phyloP scores from a whole-genome alignment of 2,329 filamentous ascomycete species.

The Cercospora citrullina region DNA sequence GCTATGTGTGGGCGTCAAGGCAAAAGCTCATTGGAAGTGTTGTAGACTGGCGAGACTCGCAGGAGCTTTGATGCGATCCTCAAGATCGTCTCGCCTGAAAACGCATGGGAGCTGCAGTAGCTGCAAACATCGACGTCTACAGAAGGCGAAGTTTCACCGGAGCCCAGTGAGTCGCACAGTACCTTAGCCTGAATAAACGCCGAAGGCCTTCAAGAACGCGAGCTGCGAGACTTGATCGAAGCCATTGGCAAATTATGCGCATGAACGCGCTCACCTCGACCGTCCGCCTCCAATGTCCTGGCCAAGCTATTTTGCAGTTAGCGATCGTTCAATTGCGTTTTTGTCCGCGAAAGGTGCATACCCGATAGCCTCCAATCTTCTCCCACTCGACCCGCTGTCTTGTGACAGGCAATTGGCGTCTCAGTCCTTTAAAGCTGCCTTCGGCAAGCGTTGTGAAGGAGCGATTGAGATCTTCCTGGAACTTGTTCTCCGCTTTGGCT shows the following conservation, averaged over 20 bases:
- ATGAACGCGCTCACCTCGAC: slow-evolving; percentile 33
- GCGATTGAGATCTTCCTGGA: slow-evolving; percentile 92
- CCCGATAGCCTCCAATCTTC: slow-evolving; percentile 88
- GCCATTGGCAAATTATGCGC: background rate
- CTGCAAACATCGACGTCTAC: background rate
- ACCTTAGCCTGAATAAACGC: background rate
- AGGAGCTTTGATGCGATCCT: background rate
- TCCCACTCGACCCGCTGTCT: slow-evolving; percentile 99
- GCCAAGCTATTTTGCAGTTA: slow-evolving; percentile 40
- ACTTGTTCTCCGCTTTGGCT: slow-evolving; percentile 78
- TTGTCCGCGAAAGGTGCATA: slow-evolving; percentile 46
- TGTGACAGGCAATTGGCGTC: slow-evolving; percentile 91
- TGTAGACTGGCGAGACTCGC: background rate
- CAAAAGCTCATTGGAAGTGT: background rate
- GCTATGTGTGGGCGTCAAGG: background rate
- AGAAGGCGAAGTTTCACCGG: background rate
- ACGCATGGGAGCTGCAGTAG: background rate
- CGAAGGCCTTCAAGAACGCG: background rate
- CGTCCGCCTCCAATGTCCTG: slow-evolving; percentile 55
- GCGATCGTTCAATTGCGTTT: slow-evolving; percentile 12
- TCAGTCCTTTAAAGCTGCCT: slow-evolving; percentile 89
- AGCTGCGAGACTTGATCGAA: background rate
- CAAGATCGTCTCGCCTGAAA: background rate
- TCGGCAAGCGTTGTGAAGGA: slow-evolving; percentile 87
- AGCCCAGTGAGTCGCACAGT: background rate